Base-by-base conservation (phyloP, 257 asterid species). In the Primulina tabacum region DNA sequence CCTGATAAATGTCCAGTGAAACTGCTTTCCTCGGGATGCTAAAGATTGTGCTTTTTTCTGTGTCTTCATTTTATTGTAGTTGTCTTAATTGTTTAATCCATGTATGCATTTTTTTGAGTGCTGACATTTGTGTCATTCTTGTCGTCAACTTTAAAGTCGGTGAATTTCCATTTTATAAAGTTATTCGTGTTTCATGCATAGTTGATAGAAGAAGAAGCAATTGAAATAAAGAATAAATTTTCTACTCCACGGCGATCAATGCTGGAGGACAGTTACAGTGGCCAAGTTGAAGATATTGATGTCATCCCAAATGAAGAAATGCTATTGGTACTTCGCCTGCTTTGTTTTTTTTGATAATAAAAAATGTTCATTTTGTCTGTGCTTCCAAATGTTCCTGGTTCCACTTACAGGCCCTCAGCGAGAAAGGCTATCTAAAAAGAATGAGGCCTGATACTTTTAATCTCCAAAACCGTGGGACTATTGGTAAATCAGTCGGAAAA, bases 401-500 rank as follows among this genome's bases (percentile, higher is more conserved):
- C 59, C 50, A 69, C 71, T 79, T 76, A 66, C 87, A 94, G 99
- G 99, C 97, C 68, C 74, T 94, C 65, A 94, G 99, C 76, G 99
- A 89, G 80, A 94, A 94, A 82, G 99, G 99, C 52, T 94, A 94
- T 76, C 89, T 91, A 20, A 94, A 94, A 76, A 86, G 99, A 79
- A 91, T 94, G 99, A 89, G 76, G 78, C 97, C 99, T 58, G 95
- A 91, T 79, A 89, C 99, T 9, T 94, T 94, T 85, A 91, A 82
- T 82, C 88, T 89, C 71, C 99, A 91, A 79, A 81, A 79, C 65
- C 96, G 99, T 5, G 99, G 99, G 70, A 89, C 97, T 62, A 90
- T 94, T 72, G 99, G 99, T 38, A 94, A 89, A 85, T 94, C 99
- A 59, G 97, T 94, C 17, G 99, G 99, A 71, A 94, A 94, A 76